These are phyloP conservation scores for Gremmenia infestans DNA, from an alignment of 2,329 filamentous ascomycete species.

Conservation along the genomic window DNA sequence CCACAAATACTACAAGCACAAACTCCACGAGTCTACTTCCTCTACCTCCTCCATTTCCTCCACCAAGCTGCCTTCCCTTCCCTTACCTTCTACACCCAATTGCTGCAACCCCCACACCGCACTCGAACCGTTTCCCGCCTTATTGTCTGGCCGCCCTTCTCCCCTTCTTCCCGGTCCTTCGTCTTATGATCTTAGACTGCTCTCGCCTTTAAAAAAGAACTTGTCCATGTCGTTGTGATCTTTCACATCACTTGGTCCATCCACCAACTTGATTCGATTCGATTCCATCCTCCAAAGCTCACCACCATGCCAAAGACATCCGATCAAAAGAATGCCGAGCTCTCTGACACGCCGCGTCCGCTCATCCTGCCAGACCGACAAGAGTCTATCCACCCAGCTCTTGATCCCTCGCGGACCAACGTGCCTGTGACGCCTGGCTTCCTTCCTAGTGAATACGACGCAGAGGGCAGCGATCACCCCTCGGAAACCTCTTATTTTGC, in stretches of 20 bases:
- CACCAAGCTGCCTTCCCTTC: too few relatives aligned
- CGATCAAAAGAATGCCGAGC: constrained; percentile 4
- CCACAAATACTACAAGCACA: too few relatives aligned
- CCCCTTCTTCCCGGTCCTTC: background rate
- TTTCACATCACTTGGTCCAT: background rate
- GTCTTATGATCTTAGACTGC: background rate
- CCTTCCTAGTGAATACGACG: constrained; percentile 17
- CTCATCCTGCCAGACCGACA: constrained; percentile 11
- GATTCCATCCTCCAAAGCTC: background rate
- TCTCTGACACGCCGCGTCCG: constrained; percentile 21
- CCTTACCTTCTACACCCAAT: too few relatives aligned
- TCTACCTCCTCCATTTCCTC: too few relatives aligned
- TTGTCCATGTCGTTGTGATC: background rate
- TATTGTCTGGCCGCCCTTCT: background rate
- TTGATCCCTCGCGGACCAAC: constrained; percentile 22
- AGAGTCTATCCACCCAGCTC: constrained; percentile 26
- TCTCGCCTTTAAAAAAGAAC: background rate
- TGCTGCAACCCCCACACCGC: too few relatives aligned
- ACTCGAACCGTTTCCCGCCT: background rate
- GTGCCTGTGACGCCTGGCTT: constrained; percentile 30
- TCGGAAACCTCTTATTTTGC: constrained; percentile 24
- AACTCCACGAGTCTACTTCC: too few relatives aligned
- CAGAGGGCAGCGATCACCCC: constrained; percentile 16
- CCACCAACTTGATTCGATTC: background rate
- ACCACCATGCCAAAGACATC: constrained; percentile 12